These are phyloP conservation scores for Fomitopsis palustris DNA, from an alignment of 1,284 basidiomycete genomes.

Conservation along the genomic window DNA sequence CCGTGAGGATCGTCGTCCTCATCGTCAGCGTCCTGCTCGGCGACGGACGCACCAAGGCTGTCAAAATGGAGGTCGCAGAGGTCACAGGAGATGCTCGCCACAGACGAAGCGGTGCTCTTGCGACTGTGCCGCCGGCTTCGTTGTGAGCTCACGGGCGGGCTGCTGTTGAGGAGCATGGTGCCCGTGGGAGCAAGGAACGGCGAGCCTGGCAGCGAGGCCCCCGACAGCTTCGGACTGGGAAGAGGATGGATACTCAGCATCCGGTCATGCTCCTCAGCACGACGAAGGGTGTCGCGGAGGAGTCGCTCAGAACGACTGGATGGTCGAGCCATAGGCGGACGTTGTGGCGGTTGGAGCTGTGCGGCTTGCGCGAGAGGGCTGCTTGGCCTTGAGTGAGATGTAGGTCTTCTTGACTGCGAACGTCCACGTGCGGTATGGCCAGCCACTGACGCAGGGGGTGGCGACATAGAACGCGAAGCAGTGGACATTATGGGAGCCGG, in stretches of 20 bases:
- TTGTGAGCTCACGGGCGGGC: neutral
- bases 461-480: conserved; percentile 14
- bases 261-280: conserved; percentile 41
- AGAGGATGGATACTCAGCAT: conserved; percentile 16
- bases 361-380: conserved; percentile 18
- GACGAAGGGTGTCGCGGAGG: conserved; percentile 53
- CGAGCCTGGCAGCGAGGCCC: conserved; percentile 1
- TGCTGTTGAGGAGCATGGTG: conserved; percentile 1
- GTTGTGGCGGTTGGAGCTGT: conserved; percentile 16
- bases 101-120: conserved; percentile 23
- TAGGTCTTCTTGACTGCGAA: conserved; percentile 23
- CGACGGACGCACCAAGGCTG: conserved; percentile 18
- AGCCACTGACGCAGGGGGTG: conserved; percentile 11
- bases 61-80: conserved; percentile 18
- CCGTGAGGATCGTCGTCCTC: conserved; percentile 19
- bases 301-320: conserved; percentile 50
- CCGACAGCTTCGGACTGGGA: conserved; percentile 12
- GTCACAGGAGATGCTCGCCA: conserved; percentile 23
- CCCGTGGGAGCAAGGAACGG: conserved; percentile 6
- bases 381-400: conserved; percentile 17
- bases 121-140: conserved; percentile 17
- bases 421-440: conserved; percentile 15
- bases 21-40: conserved; percentile 30
- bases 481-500: conserved; percentile 27
- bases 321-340: conserved; percentile 29